Conservation (phyloP, 257 asterid genomes). For the Henckelia pumila region DNA sequence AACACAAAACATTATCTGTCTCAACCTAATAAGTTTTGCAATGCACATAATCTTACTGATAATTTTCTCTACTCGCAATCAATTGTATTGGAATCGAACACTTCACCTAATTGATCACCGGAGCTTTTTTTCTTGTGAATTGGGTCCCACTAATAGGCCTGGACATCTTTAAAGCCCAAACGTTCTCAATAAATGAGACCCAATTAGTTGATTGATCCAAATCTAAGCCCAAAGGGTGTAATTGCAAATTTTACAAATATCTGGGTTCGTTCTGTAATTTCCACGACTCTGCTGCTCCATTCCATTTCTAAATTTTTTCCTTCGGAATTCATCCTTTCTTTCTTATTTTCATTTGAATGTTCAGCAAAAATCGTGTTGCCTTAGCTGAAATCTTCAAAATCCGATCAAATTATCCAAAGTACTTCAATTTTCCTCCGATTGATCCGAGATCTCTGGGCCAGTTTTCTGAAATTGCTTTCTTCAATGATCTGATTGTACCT, state of each 20-base stretch:
- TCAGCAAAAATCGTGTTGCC: not conserved
- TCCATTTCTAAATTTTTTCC: not conserved
- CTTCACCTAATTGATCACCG: no score
- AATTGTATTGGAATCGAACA: no score
- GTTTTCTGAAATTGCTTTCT: not conserved
- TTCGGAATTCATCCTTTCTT: not conserved
- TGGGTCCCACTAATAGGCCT: not conserved
- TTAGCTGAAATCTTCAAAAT: not conserved
- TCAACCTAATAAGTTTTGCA: no score
- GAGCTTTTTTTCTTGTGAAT: not conserved
- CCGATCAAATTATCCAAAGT: not conserved
- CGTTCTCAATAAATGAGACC: not conserved
- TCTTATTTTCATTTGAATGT: not conserved
- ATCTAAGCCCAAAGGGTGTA: not conserved
- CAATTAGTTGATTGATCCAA: not conserved
- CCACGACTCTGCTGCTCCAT: not conserved
- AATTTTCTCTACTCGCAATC: no score
- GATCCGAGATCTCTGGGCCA: conserved; percentile 14
- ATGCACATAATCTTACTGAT: no score
- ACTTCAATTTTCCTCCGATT: not conserved
- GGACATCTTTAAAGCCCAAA: no score
- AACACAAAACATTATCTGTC: no score
- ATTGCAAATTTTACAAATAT: not conserved
- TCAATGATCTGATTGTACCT: not conserved
- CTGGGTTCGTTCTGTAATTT: not conserved